Evolutionary conservation across 495 filamentous ascomycete species (phyloP).

Genomic region (Aspergillus cristatus): DNA sequence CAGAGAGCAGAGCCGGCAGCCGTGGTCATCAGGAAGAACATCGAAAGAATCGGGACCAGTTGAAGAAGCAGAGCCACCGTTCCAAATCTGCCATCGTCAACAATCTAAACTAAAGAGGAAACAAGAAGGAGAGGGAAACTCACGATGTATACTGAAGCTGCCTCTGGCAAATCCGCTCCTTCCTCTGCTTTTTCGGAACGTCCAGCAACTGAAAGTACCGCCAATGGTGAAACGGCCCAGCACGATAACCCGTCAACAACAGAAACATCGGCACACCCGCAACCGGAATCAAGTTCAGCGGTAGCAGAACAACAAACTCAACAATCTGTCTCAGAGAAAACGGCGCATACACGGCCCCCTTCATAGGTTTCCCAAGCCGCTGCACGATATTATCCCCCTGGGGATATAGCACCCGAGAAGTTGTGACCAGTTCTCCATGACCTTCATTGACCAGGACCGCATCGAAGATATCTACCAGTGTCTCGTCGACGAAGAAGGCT

Average conservation of each 20-base stretch:
- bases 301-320: conserved; percentile 63
- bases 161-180: conserved; percentile 40
- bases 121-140: conserved; percentile 7
- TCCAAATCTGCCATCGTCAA: conserved; percentile 40
- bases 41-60: conserved; percentile 52
- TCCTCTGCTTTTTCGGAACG: conserved; percentile 49
- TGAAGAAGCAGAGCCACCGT: conserved; percentile 52
- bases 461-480: conserved; percentile 60
- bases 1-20: conserved; percentile 55
- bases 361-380: conserved; percentile 49
- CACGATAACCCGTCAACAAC: conserved; percentile 52
- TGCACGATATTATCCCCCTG: conserved; percentile 43
- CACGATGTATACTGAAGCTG: conserved; percentile 56
- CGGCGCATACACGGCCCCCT: conserved; percentile 50
- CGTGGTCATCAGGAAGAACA: conserved; percentile 60
- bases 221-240: conserved; percentile 59
- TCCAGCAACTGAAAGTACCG: conserved; percentile 53
- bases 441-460: conserved; percentile 53
- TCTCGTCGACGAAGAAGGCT: conserved; percentile 60
- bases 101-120: background rate
- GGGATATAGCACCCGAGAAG: conserved; percentile 44
- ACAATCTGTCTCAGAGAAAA: conserved; percentile 68
- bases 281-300: conserved; percentile 56
- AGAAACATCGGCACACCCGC: conserved; percentile 56
- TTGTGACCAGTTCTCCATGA: conserved; percentile 45